Evolutionary conservation across 208 protist genomes (phyloP).

Genomic region (Acanthamoeba culbertsoni): DNA sequence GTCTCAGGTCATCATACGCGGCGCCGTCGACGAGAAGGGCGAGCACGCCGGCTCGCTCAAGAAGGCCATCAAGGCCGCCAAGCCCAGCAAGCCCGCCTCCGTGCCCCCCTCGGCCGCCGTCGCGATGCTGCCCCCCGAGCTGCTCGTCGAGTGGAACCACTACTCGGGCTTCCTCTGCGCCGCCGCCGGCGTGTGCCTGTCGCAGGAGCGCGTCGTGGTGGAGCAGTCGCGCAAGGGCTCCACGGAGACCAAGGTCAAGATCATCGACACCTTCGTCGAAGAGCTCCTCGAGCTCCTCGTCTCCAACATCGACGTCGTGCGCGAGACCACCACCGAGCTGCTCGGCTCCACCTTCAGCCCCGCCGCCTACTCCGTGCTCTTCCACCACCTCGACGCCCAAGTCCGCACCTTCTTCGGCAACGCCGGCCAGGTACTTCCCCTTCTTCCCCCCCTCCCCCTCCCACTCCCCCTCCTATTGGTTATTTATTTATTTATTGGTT

Average conservation of each 20-base stretch:
- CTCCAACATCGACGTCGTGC: constrained; percentile 58
- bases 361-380: constrained; percentile 56
- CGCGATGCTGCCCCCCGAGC: background rate
- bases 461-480: too few species aligned
- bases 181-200: constrained; percentile 56
- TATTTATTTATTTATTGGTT: too few species aligned
- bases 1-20: constrained; percentile 37
- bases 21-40: constrained; percentile 49
- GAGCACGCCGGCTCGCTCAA: background rate
- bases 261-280: constrained; percentile 67
- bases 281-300: constrained; percentile 68
- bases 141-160: constrained; percentile 72
- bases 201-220: constrained; percentile 55
- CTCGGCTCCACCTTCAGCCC: constrained; percentile 62
- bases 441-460: too few species aligned
- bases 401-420: constrained; percentile 67
- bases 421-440: too few species aligned
- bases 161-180: constrained; percentile 68
- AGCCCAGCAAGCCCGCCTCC: constrained; percentile 17
- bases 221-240: constrained; percentile 51
- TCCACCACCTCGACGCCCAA: constrained; percentile 61
- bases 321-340: constrained; percentile 66
- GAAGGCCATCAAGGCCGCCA: constrained; percentile 1
- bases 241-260: constrained; percentile 61
- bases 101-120: background rate